Base-by-base conservation (phyloP, 257 asterid genomes). In the Nicotiana attenuata region DNA sequence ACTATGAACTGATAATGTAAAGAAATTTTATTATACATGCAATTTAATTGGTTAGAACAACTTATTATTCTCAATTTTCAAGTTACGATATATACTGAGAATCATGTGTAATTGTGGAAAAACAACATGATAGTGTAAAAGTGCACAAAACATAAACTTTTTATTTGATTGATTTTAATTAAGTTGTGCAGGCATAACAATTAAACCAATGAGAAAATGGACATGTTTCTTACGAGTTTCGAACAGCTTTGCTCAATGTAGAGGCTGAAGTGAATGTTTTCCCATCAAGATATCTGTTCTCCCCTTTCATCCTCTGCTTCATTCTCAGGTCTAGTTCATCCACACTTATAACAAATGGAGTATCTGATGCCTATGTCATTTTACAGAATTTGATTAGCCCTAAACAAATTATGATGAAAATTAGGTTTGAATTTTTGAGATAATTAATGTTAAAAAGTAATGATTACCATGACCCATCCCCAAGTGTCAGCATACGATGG, bases 401-500 rank as follows among this genome's bases (percentile, higher is more conserved):
- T 6, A 16, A 3, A 29, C 2, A 33, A 73, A 45, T 77, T 22
- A 17, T 64, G 38, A 24, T 35, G 52, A 28, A 15, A 56, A n/a
- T 29, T 33, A 26, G 38, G 38, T 64, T 7, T 28, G 65, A 29
- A 77, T 3, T 22, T 20, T 56, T 53, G 2, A 75, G 4, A 9
- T 4, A 41, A 55, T 14, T 3, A 38, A 55, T 14, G 10, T 28
- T n/a, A 0, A 26, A 31, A 16, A 66, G 83, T 38, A 78, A 57
- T 76, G 8, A 76, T 91, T 91, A 95, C 99, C 99, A 95, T 95
- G 91, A 93, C 89, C 99, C 99, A 95, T 79, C 99, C 99, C 99
- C 99, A 95, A 35, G 94, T 93, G 88, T 95, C 99, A 60, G 98
- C 99, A 87, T 91, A 95, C 52, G 99, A 95, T 64, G 98, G 98